Percentiles rank a stretch among this genome's conserved stretches.
These are phyloP conservation scores for Cladophialophora chaetospira DNA, from an alignment of 2,329 filamentous ascomycete species.

Conservation along the genomic window DNA sequence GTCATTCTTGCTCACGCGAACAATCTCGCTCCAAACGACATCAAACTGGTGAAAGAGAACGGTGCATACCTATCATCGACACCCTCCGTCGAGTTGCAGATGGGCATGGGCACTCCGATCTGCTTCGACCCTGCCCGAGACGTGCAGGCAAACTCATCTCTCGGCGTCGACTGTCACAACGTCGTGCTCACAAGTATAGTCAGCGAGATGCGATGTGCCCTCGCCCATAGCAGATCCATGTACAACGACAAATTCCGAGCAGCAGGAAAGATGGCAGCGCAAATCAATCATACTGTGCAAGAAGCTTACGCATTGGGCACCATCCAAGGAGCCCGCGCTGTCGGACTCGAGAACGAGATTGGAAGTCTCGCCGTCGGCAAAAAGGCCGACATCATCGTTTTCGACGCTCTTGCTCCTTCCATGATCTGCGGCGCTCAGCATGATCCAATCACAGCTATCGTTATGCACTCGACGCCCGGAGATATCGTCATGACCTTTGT, in stretches of 20 bases:
- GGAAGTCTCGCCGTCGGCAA: conserved; percentile 51
- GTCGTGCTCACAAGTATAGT: conserved; percentile 35
- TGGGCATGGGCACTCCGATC: conserved; percentile 45
- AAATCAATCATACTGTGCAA: conserved; percentile 40
- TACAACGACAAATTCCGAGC: conserved; percentile 36
- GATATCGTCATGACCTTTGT: conserved; percentile 50
- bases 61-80: conserved; percentile 45
- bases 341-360: conserved; percentile 45
- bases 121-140: conserved; percentile 35
- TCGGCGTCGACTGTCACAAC: conserved; percentile 39
- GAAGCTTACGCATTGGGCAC: conserved; percentile 54
- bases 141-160: conserved; percentile 26
- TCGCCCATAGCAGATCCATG: conserved; percentile 35
- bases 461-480: conserved; percentile 44
- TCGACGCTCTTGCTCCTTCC: conserved; percentile 44
- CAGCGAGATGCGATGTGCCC: conserved; percentile 34
- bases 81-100: conserved; percentile 54
- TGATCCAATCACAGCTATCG: conserved; percentile 46
- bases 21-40: conserved; percentile 31
- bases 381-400: conserved; percentile 52
- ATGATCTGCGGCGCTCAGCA: conserved; percentile 47
- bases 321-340: conserved; percentile 47
- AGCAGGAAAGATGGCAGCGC: conserved; percentile 31
- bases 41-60: conserved; percentile 25
- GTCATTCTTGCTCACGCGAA: conserved; percentile 48